A percentile compares a stretch with the other conserved stretches of the same genome.
Conservation (phyloP, 2,329 filamentous ascomycete genomes). For the Aspergillus sp. region DNA sequence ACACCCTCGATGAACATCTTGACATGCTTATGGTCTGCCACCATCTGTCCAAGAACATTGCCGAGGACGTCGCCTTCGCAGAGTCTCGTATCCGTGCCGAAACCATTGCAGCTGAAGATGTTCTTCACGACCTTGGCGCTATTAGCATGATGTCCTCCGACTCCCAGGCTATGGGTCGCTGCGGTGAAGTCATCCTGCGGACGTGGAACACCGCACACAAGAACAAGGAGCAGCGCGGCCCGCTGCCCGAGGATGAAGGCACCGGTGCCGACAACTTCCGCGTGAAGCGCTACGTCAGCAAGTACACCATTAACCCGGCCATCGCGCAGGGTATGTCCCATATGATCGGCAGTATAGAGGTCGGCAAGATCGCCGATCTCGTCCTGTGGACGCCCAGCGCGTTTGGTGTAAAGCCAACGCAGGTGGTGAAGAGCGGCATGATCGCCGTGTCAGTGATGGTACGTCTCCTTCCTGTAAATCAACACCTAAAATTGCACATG, state of each 20-base stretch:
- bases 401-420: constrained; percentile 82
- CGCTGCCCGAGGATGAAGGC: constrained; percentile 73
- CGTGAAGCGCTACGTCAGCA: constrained; percentile 89
- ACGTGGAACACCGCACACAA: constrained; percentile 98
- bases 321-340: constrained; percentile 89
- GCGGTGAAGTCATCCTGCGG: constrained; percentile 86
- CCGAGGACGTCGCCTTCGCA: constrained; percentile 93
- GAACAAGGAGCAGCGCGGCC: constrained; percentile 84
- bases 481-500: not conserved
- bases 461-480: constrained; percentile 25
- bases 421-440: constrained; percentile 85
- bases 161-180: constrained; percentile 94
- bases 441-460: constrained; percentile 85
- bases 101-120: constrained; percentile 95
- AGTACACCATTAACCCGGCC: constrained; percentile 95
- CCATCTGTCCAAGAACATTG: constrained; percentile 87
- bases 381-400: constrained; percentile 82
- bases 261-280: constrained; percentile 85
- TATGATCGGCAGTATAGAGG: constrained; percentile 80
- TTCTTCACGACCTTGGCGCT: constrained; percentile 89
- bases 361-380: constrained; percentile 86
- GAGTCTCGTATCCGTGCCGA: constrained; percentile 92
- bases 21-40: constrained; percentile 99
- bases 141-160: constrained; percentile 98
- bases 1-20: constrained; percentile 93